Conservation (phyloP, 768 basidiomycete species). For the Psilocybe tampanensis region DNA sequence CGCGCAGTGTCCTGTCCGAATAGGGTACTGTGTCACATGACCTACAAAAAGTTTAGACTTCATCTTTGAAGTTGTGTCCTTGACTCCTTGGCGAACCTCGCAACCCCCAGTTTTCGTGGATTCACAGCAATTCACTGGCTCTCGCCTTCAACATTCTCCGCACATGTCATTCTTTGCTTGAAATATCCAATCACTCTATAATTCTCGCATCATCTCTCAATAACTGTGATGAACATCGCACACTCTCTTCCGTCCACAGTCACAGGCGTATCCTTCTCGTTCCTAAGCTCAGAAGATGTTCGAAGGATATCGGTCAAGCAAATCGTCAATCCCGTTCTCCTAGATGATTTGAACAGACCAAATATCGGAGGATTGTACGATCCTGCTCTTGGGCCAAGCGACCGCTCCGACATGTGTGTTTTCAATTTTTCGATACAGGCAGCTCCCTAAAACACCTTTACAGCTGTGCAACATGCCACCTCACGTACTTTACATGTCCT, state of each 20-base stretch:
- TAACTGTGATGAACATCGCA: slow-evolving; percentile 78
- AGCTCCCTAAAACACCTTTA: slow-evolving; percentile 16
- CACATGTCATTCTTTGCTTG: background rate
- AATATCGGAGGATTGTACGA: slow-evolving; percentile 94
- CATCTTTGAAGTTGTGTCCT: background rate
- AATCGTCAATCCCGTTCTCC: slow-evolving; percentile 88
- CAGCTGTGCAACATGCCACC: slow-evolving; percentile 92
- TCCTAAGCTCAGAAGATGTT: slow-evolving; percentile 86
- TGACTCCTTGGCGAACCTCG: no score
- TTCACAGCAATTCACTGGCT: background rate
- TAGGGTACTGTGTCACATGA: background rate
- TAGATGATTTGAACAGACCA: slow-evolving; percentile 93
- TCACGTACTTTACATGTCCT: slow-evolving; percentile 93
- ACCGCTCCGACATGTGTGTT: slow-evolving; percentile 87
- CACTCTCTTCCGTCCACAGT: slow-evolving; percentile 87
- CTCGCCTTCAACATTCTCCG: background rate
- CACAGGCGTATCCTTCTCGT: slow-evolving; percentile 88
- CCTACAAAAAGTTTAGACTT: slow-evolving; percentile 29
- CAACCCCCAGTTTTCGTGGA: background rate
- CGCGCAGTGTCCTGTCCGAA: no score
- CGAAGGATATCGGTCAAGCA: slow-evolving; percentile 97
- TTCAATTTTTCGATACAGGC: background rate
- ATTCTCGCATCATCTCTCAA: background rate
- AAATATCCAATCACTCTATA: background rate
- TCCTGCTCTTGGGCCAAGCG: slow-evolving; percentile 89